phyloP scores from a whole-genome alignment of 805 yeast genomes.

The Sugiyamaella qingdaonensis region DNA sequence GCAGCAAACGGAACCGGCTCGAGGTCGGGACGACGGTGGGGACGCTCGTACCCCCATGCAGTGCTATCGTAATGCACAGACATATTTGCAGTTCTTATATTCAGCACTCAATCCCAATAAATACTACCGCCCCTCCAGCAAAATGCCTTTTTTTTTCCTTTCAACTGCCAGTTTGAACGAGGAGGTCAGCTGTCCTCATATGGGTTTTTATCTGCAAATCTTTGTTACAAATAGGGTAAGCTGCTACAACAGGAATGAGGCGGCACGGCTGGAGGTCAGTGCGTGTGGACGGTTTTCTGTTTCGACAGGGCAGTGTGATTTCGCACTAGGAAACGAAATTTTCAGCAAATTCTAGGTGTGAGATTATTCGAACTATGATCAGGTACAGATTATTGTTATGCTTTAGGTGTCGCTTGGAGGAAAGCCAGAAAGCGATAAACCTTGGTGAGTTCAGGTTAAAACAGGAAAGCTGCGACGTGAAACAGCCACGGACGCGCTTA shows the following conservation, averaged over 20 bases:
- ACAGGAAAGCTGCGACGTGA: no score
- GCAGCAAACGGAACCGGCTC: slow-evolving; percentile 17
- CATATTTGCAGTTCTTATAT: not conserved
- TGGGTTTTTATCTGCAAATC: slow-evolving; percentile 4
- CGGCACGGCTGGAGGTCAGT: no score
- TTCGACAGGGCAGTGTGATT: no score
- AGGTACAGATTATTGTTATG: no score
- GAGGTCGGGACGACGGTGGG: not conserved
- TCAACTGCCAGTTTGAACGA: not conserved
- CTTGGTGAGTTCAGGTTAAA: no score
- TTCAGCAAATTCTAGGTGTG: no score
- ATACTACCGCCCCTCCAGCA: slow-evolving; percentile 1
- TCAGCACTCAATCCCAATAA: not conserved
- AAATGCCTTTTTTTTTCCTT: not conserved
- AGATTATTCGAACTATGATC: no score
- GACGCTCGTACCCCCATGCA: not conserved
- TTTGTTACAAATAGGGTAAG: slow-evolving; percentile 4
- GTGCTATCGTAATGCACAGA: not conserved
- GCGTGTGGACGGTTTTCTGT: no score
- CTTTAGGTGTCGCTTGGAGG: no score
- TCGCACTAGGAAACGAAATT: no score
- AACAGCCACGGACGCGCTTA: no score
- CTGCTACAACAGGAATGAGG: not conserved
- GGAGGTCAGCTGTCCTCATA: slow-evolving; percentile 5
- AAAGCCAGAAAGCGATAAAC: no score